Base-by-base conservation (phyloP, 2,329 filamentous ascomycete species). In the Arthrinium phaeospermum region DNA sequence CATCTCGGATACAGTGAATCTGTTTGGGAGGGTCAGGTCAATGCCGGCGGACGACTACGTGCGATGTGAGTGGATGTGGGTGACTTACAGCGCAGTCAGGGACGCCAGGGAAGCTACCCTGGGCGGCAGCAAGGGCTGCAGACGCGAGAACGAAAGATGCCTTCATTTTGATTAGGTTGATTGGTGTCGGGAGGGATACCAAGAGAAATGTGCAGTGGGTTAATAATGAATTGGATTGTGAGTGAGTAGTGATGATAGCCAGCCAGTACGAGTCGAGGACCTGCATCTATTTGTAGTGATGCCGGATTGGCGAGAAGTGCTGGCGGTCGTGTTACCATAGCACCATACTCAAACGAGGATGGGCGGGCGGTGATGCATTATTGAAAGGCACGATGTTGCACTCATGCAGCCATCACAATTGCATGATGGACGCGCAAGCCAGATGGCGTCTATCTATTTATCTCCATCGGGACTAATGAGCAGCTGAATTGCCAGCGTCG, bases 371-470 rank as follows among this genome's bases (percentile, higher is more conserved):
- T 61, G 53, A 22, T 61, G 27, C 14, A 61, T 22, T 61, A 34
- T 61, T 30, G 30, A 61, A 61, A 61, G 53, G 30, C 30, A 61
- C 53, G 53, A 61, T 61, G 53, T 19, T 61, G 27, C 30, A 37
- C 53, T 34, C 53, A 61, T 22, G 16, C 53, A 34, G 27, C 53
- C 53, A 37, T 61, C 53, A 37, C 30, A 6, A 61, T 61, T 61
- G 53, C 53, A 61, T 30, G 53, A 61, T 61, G 53, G 53, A 61
- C 53, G 53, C 53, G 53, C 53, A 61, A 61, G 53, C 53, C 34
- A 19, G 53, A 13, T 27, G n/a, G 49, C 37, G 27, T 30, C 27
- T 30, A 41, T 41, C 37, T 41, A 41, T 41, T 7, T 14, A 24
- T 51, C 49, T 51, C 49, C 10, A 27, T 34, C 22, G 53, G 51